phyloP scores from a whole-genome alignment of 148 eudicot species.

The Heliosperma pusillum region DNA sequence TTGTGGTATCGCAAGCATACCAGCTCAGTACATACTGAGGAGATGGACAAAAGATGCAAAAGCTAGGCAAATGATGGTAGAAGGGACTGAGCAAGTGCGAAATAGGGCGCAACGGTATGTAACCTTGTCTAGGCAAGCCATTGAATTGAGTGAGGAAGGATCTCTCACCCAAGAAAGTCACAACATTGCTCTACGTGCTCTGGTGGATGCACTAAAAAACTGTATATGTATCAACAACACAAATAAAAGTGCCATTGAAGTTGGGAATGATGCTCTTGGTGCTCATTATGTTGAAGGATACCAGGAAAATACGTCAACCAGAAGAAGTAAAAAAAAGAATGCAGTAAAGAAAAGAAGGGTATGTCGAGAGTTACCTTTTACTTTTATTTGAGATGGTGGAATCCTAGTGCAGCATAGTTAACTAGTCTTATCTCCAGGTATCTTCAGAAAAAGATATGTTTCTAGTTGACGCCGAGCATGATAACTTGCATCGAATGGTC shows the following conservation, averaged over 20 bases:
- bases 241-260: constrained; percentile 29
- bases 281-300: constrained; percentile 33
- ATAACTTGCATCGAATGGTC: constrained; percentile 43
- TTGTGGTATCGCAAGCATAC: constrained; percentile 44
- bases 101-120: constrained; percentile 48
- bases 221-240: constrained; percentile 41
- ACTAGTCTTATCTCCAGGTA: constrained; percentile 31
- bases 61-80: constrained; percentile 29
- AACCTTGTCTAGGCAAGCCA: constrained; percentile 44
- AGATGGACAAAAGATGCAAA: constrained; percentile 59
- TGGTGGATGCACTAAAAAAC: constrained; percentile 38
- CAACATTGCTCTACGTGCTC: constrained; percentile 35
- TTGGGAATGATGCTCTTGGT: constrained; percentile 20
- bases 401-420: constrained; percentile 1
- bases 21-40: constrained; percentile 42
- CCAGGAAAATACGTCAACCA: constrained; percentile 30
- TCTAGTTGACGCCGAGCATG: constrained; percentile 30
- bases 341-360: constrained; percentile 43
- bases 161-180: constrained; percentile 44
- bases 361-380: constrained; percentile 5
- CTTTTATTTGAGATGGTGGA: background rate
- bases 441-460: constrained; percentile 26
- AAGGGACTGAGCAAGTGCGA: constrained; percentile 28
- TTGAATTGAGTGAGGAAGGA: constrained; percentile 48
- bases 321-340: constrained; percentile 38